These are phyloP conservation scores for Pistacia vera DNA, from an alignment of 345 rosid species.

Conservation along the genomic window DNA sequence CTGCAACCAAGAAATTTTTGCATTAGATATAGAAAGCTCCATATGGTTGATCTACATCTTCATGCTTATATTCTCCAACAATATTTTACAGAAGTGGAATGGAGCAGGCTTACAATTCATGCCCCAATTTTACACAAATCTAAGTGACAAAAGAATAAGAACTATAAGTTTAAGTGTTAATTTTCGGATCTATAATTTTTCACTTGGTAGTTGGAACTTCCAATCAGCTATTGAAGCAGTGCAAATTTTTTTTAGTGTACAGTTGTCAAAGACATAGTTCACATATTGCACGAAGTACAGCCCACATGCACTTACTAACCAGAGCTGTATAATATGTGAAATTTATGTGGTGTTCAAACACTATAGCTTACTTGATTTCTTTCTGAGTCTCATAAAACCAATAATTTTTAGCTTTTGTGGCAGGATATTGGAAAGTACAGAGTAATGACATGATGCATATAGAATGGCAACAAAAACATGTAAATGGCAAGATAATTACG, in stretches of 20 bases:
- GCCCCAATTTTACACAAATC: background rate
- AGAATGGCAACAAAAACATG: background rate
- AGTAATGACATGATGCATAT: background rate
- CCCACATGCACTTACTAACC: background rate
- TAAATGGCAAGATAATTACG: slow-evolving; percentile 18
- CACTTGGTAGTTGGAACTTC: background rate
- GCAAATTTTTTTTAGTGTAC: background rate
- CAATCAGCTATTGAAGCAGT: background rate
- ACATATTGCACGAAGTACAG: background rate
- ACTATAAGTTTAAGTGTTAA: background rate
- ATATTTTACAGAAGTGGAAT: no score
- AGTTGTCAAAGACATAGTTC: background rate
- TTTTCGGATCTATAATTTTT: background rate
- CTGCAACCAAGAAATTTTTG: slow-evolving; percentile 38
- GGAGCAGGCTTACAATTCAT: slow-evolving; percentile 1
- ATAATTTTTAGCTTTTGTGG: background rate
- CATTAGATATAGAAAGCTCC: slow-evolving; percentile 9
- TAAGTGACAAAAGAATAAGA: background rate
- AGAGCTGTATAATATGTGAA: background rate
- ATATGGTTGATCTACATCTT: slow-evolving; percentile 6
- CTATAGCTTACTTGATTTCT: background rate
- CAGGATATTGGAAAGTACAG: background rate
- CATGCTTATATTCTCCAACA: background rate
- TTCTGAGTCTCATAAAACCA: background rate
- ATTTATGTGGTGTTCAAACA: background rate